A percentile compares a stretch with the other conserved stretches of the same genome.
phyloP scores from a whole-genome alignment of 2,329 filamentous ascomycete species.

The Pleomassaria siparia region DNA sequence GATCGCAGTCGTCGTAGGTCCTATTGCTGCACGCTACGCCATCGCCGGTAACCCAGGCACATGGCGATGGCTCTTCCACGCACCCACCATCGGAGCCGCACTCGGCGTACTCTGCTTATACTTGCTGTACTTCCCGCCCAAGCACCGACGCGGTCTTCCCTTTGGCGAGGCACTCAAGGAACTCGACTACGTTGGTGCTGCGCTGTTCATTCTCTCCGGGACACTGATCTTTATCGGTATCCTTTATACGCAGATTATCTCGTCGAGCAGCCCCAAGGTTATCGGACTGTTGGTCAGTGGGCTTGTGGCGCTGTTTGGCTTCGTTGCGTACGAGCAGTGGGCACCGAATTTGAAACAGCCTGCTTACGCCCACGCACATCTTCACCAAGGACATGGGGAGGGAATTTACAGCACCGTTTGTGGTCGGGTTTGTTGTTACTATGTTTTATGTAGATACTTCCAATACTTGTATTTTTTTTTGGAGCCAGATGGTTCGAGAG shows the following conservation, averaged over 20 bases:
- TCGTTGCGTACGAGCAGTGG: constrained; percentile 25
- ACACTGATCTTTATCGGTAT: constrained; percentile 27
- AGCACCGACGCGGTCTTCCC: constrained; percentile 31
- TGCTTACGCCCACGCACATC: constrained; percentile 48
- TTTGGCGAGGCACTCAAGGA: constrained; percentile 17
- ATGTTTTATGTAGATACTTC: constrained; percentile 50
- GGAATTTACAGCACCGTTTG: constrained; percentile 49
- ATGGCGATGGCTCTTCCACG: constrained; percentile 51
- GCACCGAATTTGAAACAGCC: constrained; percentile 18
- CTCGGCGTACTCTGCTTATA: constrained; percentile 47
- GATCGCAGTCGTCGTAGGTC: constrained; percentile 42
- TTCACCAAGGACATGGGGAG: constrained; percentile 49
- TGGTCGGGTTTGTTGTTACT: constrained; percentile 49
- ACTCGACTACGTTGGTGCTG: constrained; percentile 27
- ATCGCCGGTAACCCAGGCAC: constrained; percentile 29
- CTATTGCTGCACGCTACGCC: constrained; percentile 48
- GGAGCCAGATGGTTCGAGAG: no score
- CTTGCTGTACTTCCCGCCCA: constrained; percentile 43
- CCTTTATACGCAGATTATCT: constrained; percentile 21
- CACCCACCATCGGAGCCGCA: constrained; percentile 43
- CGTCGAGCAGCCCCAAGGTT: constrained; percentile 20
- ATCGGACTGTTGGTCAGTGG: constrained; percentile 26
- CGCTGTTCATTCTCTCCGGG: constrained; percentile 22
- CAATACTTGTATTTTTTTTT: not conserved
- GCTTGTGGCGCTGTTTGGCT: constrained; percentile 25